A percentile compares a stretch with the other conserved stretches of the same genome.
These are phyloP conservation scores for Globisporangium acanthophoron DNA, from an alignment of 352 stramenopile genomes.

Conservation along the genomic window DNA sequence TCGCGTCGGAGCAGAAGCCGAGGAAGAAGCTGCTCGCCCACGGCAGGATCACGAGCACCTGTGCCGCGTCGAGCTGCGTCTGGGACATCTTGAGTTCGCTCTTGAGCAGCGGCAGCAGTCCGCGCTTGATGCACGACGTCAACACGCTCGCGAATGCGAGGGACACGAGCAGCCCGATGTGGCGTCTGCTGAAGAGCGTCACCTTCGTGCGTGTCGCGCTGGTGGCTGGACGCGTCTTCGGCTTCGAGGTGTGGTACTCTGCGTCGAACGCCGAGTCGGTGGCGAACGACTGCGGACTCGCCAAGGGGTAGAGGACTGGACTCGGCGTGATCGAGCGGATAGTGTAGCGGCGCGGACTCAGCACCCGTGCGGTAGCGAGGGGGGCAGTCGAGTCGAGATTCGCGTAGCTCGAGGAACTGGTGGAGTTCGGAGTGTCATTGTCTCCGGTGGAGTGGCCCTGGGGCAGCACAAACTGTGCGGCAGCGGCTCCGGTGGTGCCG, in stretches of 20 bases:
- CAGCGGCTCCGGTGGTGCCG: no score
- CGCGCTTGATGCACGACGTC: constrained; percentile 30
- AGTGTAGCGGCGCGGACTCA: not conserved
- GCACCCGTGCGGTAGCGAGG: not conserved
- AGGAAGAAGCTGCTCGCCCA: constrained; percentile 46
- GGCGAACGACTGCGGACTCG: not conserved
- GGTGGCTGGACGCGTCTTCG: constrained; percentile 1
- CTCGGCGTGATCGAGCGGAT: not conserved
- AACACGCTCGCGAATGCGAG: constrained; percentile 29
- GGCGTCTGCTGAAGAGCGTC: constrained; percentile 14
- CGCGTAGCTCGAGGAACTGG: not conserved
- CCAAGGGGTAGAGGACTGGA: not conserved
- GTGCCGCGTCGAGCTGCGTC: constrained; percentile 28
- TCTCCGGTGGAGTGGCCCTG: not conserved
- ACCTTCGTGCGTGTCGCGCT: not conserved
- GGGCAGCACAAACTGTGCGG: not conserved
- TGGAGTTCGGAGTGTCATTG: no score
- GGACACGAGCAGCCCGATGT: constrained; percentile 34
- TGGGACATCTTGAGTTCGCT: constrained; percentile 26
- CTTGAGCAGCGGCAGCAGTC: constrained; percentile 33
- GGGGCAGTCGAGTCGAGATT: not conserved
- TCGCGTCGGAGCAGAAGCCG: constrained; percentile 48
- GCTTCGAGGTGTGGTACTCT: not conserved
- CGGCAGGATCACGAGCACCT: constrained; percentile 31
- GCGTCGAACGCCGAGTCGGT: not conserved